Conservation (phyloP, 2,329 filamentous ascomycete genomes). For the Aaosphaeria pasadenensis region DNA sequence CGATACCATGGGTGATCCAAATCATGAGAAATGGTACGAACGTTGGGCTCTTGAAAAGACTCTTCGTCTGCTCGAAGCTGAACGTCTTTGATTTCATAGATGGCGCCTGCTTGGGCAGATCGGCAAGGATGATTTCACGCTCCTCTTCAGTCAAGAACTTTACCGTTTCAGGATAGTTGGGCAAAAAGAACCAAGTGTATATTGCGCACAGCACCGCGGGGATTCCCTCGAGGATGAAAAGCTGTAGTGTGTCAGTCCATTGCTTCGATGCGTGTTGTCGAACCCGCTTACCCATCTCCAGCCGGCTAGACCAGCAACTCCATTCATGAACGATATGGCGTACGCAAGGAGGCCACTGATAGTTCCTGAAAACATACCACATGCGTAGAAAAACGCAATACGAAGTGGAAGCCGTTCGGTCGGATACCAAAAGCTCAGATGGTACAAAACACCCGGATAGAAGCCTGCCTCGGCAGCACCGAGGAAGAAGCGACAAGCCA, state of each 20-base stretch:
- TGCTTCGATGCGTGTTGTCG: too few relatives aligned
- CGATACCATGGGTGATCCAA: slow-evolving; percentile 21
- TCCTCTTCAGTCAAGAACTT: slow-evolving; percentile 15
- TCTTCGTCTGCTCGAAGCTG: slow-evolving; percentile 12
- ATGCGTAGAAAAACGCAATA: slow-evolving; percentile 57
- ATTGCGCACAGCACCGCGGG: slow-evolving; percentile 13
- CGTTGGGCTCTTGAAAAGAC: slow-evolving; percentile 14
- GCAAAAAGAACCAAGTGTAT: slow-evolving; percentile 16
- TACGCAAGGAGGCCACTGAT: slow-evolving; percentile 58
- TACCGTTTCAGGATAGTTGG: slow-evolving; percentile 17
- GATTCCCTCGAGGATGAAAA: slow-evolving; percentile 21
- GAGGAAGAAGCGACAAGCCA: slow-evolving; percentile 43
- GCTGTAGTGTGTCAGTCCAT: slow-evolving; percentile 6
- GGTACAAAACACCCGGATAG: slow-evolving; percentile 42
- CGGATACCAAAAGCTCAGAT: slow-evolving; percentile 60
- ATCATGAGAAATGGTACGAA: slow-evolving; percentile 21
- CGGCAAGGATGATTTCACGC: slow-evolving; percentile 11
- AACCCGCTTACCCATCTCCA: slow-evolving; percentile 26
- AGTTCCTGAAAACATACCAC: slow-evolving; percentile 54
- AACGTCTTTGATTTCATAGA: slow-evolving; percentile 21
- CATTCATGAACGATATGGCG: slow-evolving; percentile 58
- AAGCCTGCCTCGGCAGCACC: slow-evolving; percentile 25
- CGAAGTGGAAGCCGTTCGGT: slow-evolving; percentile 53
- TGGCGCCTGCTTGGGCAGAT: slow-evolving; percentile 18
- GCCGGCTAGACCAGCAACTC: slow-evolving; percentile 40